Base-by-base conservation (phyloP, 495 filamentous ascomycete genomes). In the Lentithecium fluviatile region DNA sequence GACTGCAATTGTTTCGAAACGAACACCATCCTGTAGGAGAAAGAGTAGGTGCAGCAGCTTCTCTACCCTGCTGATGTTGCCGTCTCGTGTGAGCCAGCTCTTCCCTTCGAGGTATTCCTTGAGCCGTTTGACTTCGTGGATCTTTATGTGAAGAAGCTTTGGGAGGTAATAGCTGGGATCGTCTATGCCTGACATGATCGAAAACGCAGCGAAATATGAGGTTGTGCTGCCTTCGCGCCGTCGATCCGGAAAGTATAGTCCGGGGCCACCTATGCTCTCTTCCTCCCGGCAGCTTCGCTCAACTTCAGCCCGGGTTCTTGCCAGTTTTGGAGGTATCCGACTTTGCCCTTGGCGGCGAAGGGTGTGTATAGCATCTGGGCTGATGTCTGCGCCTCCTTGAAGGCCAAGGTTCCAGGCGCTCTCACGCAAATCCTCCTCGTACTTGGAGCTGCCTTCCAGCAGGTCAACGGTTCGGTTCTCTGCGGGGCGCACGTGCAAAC, bases 41-140 rank as follows among this genome's bases (percentile, higher is more conserved):
- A 58, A 52, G 37, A 64, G 38, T 13, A 64, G 26, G 20, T 64
- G 54, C 25, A 64, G 24, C 25, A 64, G 17, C 48, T 57, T 57
- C 40, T 57, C 60, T 6, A 47, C 52, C n/a, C 54, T 23, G 21
- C 47, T 45, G 6, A 52, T 45, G 1, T 13, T 17, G 2, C 24
- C 45, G 12, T 34, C 52, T 11, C 32, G 10, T n/a, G 34, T 15
- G 21, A 58, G 45, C 17, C 52, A 52, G 2, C n/a, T 20, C 13
- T 64, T 11, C 6, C 45, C 45, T 6, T 29, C 42, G 8, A 63
- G 46, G 52, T 53, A 64, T 21, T 36, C 24, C 40, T 64, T 58
- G 37, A 64, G 23, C 2, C 19, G 36, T 20, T 29, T 40, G 2
- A 53, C 29, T 40, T 64, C 53, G 46, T 64, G 60, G 11, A 58